Conservation (phyloP, 495 filamentous ascomycete species). For the Daldinia caldariorum region DNA sequence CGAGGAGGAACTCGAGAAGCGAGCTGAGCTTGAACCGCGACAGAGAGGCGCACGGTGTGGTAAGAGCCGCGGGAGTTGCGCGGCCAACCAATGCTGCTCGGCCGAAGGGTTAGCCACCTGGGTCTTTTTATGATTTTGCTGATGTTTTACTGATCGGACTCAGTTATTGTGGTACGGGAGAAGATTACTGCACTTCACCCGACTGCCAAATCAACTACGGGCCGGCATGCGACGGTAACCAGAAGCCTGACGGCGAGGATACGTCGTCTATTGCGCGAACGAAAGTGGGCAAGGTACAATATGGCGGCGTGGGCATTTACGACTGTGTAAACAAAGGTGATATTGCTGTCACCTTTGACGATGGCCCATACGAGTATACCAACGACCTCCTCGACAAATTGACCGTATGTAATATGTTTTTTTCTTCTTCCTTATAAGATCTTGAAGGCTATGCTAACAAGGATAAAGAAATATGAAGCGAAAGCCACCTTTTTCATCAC, state of each 20-base stretch:
- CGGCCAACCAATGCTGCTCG: constrained; percentile 70
- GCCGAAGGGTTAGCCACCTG: constrained; percentile 59
- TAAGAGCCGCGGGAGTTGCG: constrained; percentile 59
- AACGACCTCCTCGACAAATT: constrained; percentile 74
- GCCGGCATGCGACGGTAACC: constrained; percentile 71
- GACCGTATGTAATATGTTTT: constrained; percentile 41
- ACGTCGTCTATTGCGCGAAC: constrained; percentile 68
- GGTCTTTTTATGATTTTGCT: neutral
- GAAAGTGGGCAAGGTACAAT: constrained; percentile 65
- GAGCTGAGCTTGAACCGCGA: constrained; percentile 39
- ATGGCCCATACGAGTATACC: constrained; percentile 78
- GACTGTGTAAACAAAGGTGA: constrained; percentile 70
- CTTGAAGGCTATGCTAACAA: constrained; percentile 25
- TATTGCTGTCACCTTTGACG: constrained; percentile 81
- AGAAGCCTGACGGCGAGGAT: constrained; percentile 67
- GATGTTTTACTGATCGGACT: constrained; percentile 48
- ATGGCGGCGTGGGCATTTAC: constrained; percentile 71
- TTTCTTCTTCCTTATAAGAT: too few species aligned
- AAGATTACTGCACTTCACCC: constrained; percentile 72
- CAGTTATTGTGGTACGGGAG: constrained; percentile 68
- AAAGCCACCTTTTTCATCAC: constrained; percentile 85
- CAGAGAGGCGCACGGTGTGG: constrained; percentile 52
- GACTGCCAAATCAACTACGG: constrained; percentile 77
- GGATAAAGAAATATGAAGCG: constrained; percentile 63
- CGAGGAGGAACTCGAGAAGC: constrained; percentile 22